A percentile compares a stretch with the other conserved stretches of the same genome.
Conservation (phyloP, 1,284 basidiomycete genomes). For the Trichosporon coremiiforme region DNA sequence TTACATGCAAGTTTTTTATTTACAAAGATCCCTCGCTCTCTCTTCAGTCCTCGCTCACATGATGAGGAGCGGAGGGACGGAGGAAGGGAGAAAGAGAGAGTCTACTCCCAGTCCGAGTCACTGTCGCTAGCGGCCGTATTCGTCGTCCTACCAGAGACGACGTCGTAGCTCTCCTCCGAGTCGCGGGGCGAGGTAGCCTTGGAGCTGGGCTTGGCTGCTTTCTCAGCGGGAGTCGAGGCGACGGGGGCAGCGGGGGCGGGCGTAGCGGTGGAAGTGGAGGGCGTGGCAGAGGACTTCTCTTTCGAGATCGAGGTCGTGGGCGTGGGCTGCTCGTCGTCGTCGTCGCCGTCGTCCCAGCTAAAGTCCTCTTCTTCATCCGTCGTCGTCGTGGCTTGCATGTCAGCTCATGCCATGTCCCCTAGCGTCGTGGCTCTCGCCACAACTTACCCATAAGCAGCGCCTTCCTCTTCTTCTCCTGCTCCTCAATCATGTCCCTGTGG, state of each 20-base stretch:
- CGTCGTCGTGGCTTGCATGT: slow-evolving; percentile 12
- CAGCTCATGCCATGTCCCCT: not conserved
- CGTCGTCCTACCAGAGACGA: slow-evolving; percentile 48
- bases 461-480: slow-evolving; percentile 79
- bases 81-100: not conserved
- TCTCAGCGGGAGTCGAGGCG: slow-evolving; percentile 14
- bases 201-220: slow-evolving; percentile 24
- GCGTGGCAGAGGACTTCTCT: not conserved
- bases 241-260: slow-evolving; percentile 15
- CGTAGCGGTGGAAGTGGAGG: no score
- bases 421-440: no score
- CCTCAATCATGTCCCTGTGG: slow-evolving; percentile 79
- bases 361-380: slow-evolving; percentile 47
- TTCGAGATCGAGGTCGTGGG: not conserved
- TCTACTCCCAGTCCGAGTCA: slow-evolving; percentile 57
- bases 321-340: slow-evolving; percentile 22
- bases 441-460: slow-evolving; percentile 71
- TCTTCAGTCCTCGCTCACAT: no score
- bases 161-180: slow-evolving; percentile 57
- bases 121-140: slow-evolving; percentile 46
- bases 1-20: slow-evolving; percentile 18
- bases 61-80: no score
- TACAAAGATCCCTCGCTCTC: not conserved
- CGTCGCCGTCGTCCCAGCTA: slow-evolving; percentile 56
- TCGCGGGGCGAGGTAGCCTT: slow-evolving; percentile 51